A percentile compares a stretch with the other conserved stretches of the same genome.
These are phyloP conservation scores for Hordeum marinum DNA, from an alignment of 176 grass and related monocot genomes.

Conservation along the genomic window DNA sequence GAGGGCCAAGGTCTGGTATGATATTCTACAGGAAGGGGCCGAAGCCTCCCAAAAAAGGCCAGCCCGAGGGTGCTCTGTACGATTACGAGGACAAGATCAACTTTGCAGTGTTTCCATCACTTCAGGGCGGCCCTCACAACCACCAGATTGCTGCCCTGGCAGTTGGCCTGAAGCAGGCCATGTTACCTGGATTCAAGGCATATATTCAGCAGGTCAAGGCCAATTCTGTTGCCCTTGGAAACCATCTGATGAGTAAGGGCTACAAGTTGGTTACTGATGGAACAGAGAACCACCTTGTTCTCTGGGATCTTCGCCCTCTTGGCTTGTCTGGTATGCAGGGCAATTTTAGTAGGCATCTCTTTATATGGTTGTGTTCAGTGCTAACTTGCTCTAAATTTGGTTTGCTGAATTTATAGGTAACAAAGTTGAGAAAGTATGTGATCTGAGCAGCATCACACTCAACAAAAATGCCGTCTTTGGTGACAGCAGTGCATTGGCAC, in stretches of 20 bases:
- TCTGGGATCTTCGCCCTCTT: constrained; percentile 79
- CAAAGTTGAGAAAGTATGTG: constrained; percentile 71
- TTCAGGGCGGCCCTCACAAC: constrained; percentile 74
- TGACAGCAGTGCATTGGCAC: constrained; percentile 56
- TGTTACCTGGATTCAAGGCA: constrained; percentile 54
- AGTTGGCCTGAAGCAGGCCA: constrained; percentile 60
- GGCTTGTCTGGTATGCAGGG: constrained; percentile 51
- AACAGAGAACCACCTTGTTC: constrained; percentile 72
- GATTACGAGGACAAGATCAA: constrained; percentile 75
- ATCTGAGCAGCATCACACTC: constrained; percentile 55
- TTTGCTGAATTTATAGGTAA: constrained; percentile 46
- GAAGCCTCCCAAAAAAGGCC: constrained; percentile 30
- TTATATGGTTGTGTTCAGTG: background rate
- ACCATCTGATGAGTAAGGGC: constrained; percentile 58
- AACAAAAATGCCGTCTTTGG: constrained; percentile 73
- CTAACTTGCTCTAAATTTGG: background rate
- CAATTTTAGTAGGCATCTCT: background rate
- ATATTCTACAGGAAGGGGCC: constrained; percentile 62
- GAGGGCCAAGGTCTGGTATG: constrained; percentile 71
- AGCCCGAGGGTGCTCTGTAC: constrained; percentile 36
- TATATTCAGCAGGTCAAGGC: constrained; percentile 74
- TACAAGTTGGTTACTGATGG: constrained; percentile 65
- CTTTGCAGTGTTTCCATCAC: constrained; percentile 76
- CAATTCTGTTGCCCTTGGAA: constrained; percentile 61
- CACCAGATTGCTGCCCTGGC: constrained; percentile 69